Evolutionary conservation across 1,139 yeast species (phyloP).

Genomic region (Casaregolazyma suthepensis): DNA sequence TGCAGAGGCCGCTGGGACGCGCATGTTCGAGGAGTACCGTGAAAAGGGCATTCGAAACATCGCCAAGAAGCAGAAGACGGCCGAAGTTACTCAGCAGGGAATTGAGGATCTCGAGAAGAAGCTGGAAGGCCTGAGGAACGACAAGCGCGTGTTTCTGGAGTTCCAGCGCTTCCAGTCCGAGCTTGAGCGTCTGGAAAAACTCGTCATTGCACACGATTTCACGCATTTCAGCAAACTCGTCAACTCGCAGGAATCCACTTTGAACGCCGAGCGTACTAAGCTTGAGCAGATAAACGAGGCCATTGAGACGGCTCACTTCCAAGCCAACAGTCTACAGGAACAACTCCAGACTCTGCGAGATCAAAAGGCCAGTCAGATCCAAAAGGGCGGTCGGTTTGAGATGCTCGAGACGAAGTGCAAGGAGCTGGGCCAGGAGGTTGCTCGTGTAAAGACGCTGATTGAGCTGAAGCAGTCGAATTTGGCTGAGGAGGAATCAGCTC

Average conservation of each 20-base stretch:
- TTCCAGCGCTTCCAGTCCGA: slow-evolving; percentile 81
- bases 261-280: slow-evolving; percentile 36
- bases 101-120: slow-evolving; percentile 92
- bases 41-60: slow-evolving; percentile 89
- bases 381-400: slow-evolving; percentile 57
- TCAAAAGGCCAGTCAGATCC: slow-evolving; percentile 54
- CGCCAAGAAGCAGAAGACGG: slow-evolving; percentile 83
- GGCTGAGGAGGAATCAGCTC: slow-evolving; percentile 41
- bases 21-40: slow-evolving; percentile 89
- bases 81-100: slow-evolving; percentile 66
- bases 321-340: slow-evolving; percentile 52
- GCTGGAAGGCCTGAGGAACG: slow-evolving; percentile 70
- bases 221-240: slow-evolving; percentile 35
- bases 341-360: slow-evolving; percentile 54
- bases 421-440: slow-evolving; percentile 56
- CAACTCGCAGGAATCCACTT: slow-evolving; percentile 22
- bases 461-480: slow-evolving; percentile 53
- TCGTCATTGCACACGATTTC: slow-evolving; percentile 77
- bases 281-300: slow-evolving; percentile 34
- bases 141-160: slow-evolving; percentile 77
- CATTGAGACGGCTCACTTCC: slow-evolving; percentile 34
- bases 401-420: slow-evolving; percentile 56
- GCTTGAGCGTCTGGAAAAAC: slow-evolving; percentile 64
- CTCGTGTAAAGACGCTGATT: slow-evolving; percentile 59
- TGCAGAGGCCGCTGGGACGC: slow-evolving; percentile 98